A percentile compares a stretch with the other conserved stretches of the same genome.
Conservation (phyloP, 129 eudicot species). For the Heracleum sosnowskyi region DNA sequence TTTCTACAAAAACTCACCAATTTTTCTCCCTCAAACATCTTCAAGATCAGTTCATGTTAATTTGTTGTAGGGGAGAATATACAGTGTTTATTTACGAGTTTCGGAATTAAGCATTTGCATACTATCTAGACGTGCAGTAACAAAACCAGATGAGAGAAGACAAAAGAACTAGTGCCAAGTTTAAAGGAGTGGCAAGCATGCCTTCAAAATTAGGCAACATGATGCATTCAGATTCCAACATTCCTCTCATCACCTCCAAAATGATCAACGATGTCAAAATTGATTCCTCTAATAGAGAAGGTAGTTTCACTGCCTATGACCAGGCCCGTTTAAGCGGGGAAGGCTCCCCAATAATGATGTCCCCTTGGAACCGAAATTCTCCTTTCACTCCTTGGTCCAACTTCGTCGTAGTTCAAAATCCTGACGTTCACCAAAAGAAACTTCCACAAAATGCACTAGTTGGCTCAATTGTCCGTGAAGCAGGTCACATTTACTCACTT, state of each 20-base stretch:
- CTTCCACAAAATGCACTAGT: conserved; percentile 18
- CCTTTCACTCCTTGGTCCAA: conserved; percentile 44
- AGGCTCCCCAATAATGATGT: conserved; percentile 75
- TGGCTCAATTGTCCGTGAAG: conserved; percentile 36
- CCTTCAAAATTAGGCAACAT: conserved; percentile 26
- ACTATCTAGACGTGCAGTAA: neutral
- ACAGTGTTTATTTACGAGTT: neutral
- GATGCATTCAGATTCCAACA: conserved; percentile 47
- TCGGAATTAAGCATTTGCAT: neutral
- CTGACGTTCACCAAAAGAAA: neutral
- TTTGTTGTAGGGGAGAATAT: neutral
- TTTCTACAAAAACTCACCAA: neutral
- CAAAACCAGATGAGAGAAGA: conserved; percentile 20
- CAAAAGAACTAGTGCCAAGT: conserved; percentile 15
- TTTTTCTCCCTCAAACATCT: neutral
- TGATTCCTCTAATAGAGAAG: conserved; percentile 32
- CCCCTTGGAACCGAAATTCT: conserved; percentile 62
- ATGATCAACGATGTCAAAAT: neutral
- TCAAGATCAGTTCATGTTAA: neutral
- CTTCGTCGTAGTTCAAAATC: conserved; percentile 9
- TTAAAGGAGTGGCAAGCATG: conserved; percentile 16
- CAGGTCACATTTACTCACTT: conserved; percentile 45
- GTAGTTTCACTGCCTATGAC: conserved; percentile 57
- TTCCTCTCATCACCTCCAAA: conserved; percentile 17
- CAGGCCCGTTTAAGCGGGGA: conserved; percentile 47